phyloP scores from a whole-genome alignment of 2,329 filamentous ascomycete species.

The Colletotrichum musicola region DNA sequence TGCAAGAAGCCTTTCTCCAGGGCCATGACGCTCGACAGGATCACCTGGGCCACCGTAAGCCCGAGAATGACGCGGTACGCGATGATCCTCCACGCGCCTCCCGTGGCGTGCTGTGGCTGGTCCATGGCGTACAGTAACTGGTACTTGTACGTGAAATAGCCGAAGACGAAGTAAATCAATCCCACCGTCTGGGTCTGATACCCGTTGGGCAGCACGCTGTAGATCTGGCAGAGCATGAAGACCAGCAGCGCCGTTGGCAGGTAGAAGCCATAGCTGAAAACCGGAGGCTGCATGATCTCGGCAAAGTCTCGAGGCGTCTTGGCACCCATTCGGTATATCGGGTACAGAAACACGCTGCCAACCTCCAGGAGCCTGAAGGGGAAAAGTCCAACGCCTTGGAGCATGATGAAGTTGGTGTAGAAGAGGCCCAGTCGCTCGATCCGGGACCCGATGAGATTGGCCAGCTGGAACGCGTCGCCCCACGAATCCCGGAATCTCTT shows the following conservation, averaged over 20 bases:
- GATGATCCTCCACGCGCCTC: conserved; percentile 95
- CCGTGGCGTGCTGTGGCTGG: conserved; percentile 93
- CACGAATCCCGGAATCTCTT: conserved; percentile 79
- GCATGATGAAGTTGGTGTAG: conserved; percentile 93
- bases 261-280: conserved; percentile 97
- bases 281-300: conserved; percentile 82
- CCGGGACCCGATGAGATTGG: conserved; percentile 79
- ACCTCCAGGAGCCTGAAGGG: conserved; percentile 93
- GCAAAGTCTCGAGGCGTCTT: conserved; percentile 92
- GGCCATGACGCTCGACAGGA: conserved; percentile 89
- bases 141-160: conserved; percentile 95
- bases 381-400: conserved; percentile 93
- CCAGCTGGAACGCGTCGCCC: conserved; percentile 83
- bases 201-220: conserved; percentile 85
- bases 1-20: conserved; percentile 79
- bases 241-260: conserved; percentile 92
- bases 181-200: conserved; percentile 87
- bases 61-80: conserved; percentile 92
- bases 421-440: conserved; percentile 83
- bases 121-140: conserved; percentile 99
- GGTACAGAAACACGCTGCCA: conserved; percentile 86
- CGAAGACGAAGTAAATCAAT: conserved; percentile 83
- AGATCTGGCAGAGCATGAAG: conserved; percentile 95
- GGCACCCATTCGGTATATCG: conserved; percentile 81
- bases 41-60: conserved; percentile 87